Conservation (phyloP, 768 basidiomycete genomes). For the Mycena maculata region DNA sequence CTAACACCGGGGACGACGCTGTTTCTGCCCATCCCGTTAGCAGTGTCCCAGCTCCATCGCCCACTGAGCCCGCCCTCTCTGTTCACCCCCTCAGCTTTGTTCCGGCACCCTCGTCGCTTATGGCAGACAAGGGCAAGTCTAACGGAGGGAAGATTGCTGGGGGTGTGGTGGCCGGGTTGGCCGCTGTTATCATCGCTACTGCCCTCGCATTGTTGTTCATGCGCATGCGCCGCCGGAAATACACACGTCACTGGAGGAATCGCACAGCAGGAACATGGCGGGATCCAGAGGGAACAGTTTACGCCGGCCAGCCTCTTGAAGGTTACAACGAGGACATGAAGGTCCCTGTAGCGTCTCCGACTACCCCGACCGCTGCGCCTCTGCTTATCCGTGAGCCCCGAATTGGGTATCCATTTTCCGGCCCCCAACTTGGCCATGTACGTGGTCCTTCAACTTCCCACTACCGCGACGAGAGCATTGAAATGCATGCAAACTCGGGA, state of each 20-base stretch:
- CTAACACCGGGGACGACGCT: too few species aligned
- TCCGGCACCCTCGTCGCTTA: too few species aligned
- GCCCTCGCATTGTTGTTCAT: constrained; percentile 17
- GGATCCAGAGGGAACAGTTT: constrained; percentile 34
- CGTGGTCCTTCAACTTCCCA: background rate
- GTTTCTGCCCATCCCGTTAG: background rate
- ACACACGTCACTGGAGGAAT: constrained; percentile 31
- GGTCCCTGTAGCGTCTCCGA: constrained; percentile 22
- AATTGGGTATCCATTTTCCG: constrained; percentile 3
- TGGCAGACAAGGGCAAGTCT: too few species aligned
- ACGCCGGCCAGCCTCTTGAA: constrained; percentile 39
- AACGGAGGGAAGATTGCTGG: constrained; percentile 26
- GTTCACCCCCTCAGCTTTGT: too few species aligned
- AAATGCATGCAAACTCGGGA: constrained; percentile 3
- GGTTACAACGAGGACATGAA: constrained; percentile 31
- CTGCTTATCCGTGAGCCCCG: constrained; percentile 19
- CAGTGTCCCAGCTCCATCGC: background rate
- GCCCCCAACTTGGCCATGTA: constrained; percentile 1
- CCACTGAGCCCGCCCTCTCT: too few species aligned
- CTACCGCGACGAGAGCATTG: constrained; percentile 19
- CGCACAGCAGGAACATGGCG: constrained; percentile 21
- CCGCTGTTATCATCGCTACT: constrained; percentile 8
- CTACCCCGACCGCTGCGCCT: constrained; percentile 16
- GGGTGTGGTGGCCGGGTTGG: constrained; percentile 21
- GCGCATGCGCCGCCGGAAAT: constrained; percentile 14